A percentile compares a stretch with the other conserved stretches of the same genome.
Conservation (phyloP, 257 asterid species). For the Osmanthus fragrans region DNA sequence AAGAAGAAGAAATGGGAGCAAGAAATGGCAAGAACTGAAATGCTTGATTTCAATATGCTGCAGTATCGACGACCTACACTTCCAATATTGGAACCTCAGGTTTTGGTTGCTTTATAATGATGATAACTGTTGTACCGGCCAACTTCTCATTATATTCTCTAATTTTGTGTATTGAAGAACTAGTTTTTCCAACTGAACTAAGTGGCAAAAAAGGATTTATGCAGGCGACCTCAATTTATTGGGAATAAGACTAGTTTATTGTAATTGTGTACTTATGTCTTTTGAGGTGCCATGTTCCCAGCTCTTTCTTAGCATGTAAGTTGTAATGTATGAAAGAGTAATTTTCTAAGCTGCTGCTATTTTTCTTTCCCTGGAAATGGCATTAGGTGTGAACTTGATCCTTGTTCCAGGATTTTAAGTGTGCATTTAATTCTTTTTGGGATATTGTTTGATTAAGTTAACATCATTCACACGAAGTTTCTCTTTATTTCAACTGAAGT, state of each 20-base stretch:
- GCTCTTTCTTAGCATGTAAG: slow-evolving; percentile 3
- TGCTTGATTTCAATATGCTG: slow-evolving; percentile 35
- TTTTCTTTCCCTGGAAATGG: not conserved
- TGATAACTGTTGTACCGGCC: not conserved
- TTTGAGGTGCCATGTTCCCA: not conserved
- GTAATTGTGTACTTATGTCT: not conserved
- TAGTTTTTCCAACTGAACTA: not conserved
- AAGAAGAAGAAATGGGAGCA: slow-evolving; percentile 64
- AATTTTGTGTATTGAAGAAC: not conserved
- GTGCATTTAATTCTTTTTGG: not conserved
- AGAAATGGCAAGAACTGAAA: slow-evolving; percentile 47
- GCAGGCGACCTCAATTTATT: not conserved
- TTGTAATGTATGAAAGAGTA: not conserved
- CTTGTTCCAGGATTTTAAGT: slow-evolving; percentile 5
- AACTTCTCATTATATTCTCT: slow-evolving; percentile 8
- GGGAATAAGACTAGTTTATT: not conserved
- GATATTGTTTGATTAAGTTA: slow-evolving; percentile 8
- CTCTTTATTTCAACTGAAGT: slow-evolving; percentile 10
- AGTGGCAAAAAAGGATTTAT: not conserved
- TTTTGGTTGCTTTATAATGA: slow-evolving; percentile 43
- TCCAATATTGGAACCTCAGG: slow-evolving; percentile 87
- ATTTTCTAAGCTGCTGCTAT: not conserved
- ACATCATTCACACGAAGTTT: not conserved
- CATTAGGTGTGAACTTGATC: slow-evolving; percentile 1
- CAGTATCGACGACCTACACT: slow-evolving; percentile 48